These are phyloP conservation scores for Ambrosia hybrid DNA, from an alignment of 140 eudicot species.

Conservation along the genomic window DNA sequence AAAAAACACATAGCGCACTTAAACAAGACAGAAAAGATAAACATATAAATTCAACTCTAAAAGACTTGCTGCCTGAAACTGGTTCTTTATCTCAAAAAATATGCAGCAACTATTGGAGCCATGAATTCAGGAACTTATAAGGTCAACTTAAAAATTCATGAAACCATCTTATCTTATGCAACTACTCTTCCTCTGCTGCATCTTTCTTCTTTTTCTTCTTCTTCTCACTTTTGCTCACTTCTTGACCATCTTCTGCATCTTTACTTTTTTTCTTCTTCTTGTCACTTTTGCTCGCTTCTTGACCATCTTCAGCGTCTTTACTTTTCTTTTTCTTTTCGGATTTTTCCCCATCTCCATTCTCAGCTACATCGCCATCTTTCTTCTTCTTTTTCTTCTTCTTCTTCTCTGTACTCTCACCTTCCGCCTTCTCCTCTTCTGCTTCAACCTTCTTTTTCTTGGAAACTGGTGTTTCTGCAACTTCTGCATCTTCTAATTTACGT, in stretches of 20 bases:
- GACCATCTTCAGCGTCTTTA: slow-evolving; percentile 29
- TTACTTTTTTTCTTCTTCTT: slow-evolving; percentile 40
- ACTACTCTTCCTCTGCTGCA: slow-evolving; percentile 33
- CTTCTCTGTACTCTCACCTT: slow-evolving; percentile 18
- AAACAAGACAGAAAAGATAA: slow-evolving; percentile 29
- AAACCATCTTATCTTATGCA: not conserved
- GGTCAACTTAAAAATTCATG: slow-evolving; percentile 14
- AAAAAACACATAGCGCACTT: not conserved
- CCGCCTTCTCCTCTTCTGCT: slow-evolving; percentile 36
- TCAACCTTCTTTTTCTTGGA: slow-evolving; percentile 54
- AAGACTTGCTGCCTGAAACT: not conserved
- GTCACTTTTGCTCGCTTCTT: slow-evolving; percentile 27
- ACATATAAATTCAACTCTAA: slow-evolving; percentile 12
- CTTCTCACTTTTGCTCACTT: slow-evolving; percentile 34
- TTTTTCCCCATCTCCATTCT: slow-evolving; percentile 53
- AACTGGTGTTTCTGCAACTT: slow-evolving; percentile 39
- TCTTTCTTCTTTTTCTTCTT: slow-evolving; percentile 33
- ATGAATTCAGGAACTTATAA: slow-evolving; percentile 19
- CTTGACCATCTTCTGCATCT: slow-evolving; percentile 31
- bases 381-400: no score
- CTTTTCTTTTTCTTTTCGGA: slow-evolving; percentile 76
- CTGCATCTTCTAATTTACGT: slow-evolving; percentile 57
- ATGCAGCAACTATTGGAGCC: not conserved
- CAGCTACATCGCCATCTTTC: no score
- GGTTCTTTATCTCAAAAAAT: not conserved